Evolutionary conservation across 1,139 yeast genomes (phyloP), one percentile per base, ranked within the genome.

Genomic region (Yamadazyma conglobata): DNA sequence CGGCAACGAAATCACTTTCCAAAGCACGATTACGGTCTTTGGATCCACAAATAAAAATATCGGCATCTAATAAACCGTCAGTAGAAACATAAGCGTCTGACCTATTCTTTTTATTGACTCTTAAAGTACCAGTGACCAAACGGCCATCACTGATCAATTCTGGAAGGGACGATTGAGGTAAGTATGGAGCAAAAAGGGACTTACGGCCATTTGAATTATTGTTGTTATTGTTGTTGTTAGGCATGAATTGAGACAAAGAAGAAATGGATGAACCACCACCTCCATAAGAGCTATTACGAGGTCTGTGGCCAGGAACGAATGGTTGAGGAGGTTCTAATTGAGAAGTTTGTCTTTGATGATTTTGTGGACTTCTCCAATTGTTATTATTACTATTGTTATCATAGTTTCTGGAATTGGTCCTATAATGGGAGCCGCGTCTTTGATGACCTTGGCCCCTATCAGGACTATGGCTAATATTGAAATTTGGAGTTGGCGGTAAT

Each of bases 61-160:
- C 98, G 0, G 97, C 95, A 58, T 91, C 98, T 42, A 91, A 70
- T 25, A 89, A 72, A 3, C 96, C 96, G 53, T 89, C 96, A 0
- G 97, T 91, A 4, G 96, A 81, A 11, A 91, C 97, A 59, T 93
- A 91, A 1, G 98, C 98, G 58, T 91, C 98, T 1, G 96, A 86
- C 48, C 98, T 75, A 56, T 91, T 91, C 60, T 91, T 91, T 55
- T 88, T 88, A 60, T 91, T 91, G 31, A 91, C 98, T 45, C 98
- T 75, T 47, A 91, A 69, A 15, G 84, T 81, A 46, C 98, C 98
- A 4, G 95, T 82, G 6, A 91, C 98, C 37, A 91, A 70, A 40
- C 89, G 75, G 14, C 98, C 98, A 43, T 91, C 96, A 42, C 77
- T 78, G 32, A 91, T 79, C 40, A 91, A 69, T 18, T 82, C 94